Percentiles rank a stretch among this genome's conserved stretches.
phyloP scores from a whole-genome alignment of 23 red algal species.

The Gracilaria domingensis region DNA sequence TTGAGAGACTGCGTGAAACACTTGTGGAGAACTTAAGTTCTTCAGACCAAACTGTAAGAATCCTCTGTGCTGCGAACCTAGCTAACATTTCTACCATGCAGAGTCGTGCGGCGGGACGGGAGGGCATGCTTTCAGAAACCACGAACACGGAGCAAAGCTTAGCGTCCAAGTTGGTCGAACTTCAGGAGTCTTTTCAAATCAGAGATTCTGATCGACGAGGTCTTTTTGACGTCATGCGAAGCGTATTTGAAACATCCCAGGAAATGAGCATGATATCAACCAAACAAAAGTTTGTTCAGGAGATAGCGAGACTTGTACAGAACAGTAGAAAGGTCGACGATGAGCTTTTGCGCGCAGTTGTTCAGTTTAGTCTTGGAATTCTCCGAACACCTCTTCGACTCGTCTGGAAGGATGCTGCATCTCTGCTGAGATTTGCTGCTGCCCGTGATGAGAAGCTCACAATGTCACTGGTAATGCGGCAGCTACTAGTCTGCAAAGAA shows the following conservation, averaged over 20 bases:
- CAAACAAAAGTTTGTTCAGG: conserved; percentile 23
- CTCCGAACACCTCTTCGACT: conserved; percentile 53
- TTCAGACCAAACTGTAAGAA: not conserved
- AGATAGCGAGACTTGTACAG: conserved; percentile 39
- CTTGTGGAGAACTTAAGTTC: conserved; percentile 21
- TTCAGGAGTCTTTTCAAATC: conserved; percentile 23
- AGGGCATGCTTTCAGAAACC: not conserved
- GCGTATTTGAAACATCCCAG: conserved; percentile 22
- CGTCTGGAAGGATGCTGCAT: conserved; percentile 51
- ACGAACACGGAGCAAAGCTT: not conserved
- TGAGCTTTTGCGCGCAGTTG: conserved; percentile 16
- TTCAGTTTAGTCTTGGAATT: conserved; percentile 58
- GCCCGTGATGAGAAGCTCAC: conserved; percentile 5
- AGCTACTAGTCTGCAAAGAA: conserved; percentile 1
- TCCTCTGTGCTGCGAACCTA: conserved; percentile 8
- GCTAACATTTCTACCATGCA: not conserved
- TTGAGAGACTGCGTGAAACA: conserved; percentile 1
- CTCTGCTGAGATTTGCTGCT: conserved; percentile 32
- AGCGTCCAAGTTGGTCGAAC: not conserved
- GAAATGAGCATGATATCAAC: conserved; percentile 21
- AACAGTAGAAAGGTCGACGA: not conserved
- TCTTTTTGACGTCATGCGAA: conserved; percentile 23
- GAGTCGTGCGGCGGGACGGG: not conserved
- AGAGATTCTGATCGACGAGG: not conserved
- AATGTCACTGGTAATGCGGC: conserved; percentile 11